phyloP scores from a whole-genome alignment of 257 asterid genomes.

The Echium plantagineum region DNA sequence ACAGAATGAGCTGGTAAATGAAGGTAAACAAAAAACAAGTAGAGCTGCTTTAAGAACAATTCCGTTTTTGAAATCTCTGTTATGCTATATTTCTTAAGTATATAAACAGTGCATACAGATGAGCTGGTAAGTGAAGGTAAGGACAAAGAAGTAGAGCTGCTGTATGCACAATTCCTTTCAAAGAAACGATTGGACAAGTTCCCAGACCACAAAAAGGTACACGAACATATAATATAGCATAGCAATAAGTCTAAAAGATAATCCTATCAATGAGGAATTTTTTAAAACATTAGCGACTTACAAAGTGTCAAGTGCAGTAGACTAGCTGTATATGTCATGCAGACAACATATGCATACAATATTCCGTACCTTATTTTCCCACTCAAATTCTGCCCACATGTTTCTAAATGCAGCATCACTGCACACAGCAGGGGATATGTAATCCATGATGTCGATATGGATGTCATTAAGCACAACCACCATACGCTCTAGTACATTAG shows the following conservation, averaged over 20 bases:
- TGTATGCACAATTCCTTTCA: background rate
- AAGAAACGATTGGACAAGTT: background rate
- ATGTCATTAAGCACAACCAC: slow-evolving; percentile 89
- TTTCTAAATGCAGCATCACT: slow-evolving; percentile 86
- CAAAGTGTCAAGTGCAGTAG: too few relatives aligned
- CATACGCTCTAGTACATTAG: slow-evolving; percentile 78
- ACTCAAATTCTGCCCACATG: slow-evolving; percentile 99
- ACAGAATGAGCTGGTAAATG: too few relatives aligned
- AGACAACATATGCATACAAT: too few relatives aligned
- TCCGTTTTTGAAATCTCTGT: too few relatives aligned
- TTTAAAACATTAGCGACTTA: too few relatives aligned
- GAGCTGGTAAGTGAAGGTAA: too few relatives aligned
- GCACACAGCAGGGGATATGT: slow-evolving; percentile 89
- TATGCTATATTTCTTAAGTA: too few relatives aligned
- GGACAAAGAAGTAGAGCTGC: too few relatives aligned
- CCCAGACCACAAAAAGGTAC: background rate
- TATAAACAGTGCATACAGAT: too few relatives aligned
- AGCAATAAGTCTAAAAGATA: background rate
- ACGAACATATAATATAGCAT: too few relatives aligned
- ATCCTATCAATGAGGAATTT: background rate
- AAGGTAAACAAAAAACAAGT: too few relatives aligned
- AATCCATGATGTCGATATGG: slow-evolving; percentile 96
- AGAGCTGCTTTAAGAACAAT: background rate
- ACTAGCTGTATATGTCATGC: too few relatives aligned
- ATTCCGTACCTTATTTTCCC: slow-evolving; percentile 88